These are phyloP conservation scores for Phaeotremella fagi DNA, from an alignment of 768 basidiomycete species.

Conservation along the genomic window DNA sequence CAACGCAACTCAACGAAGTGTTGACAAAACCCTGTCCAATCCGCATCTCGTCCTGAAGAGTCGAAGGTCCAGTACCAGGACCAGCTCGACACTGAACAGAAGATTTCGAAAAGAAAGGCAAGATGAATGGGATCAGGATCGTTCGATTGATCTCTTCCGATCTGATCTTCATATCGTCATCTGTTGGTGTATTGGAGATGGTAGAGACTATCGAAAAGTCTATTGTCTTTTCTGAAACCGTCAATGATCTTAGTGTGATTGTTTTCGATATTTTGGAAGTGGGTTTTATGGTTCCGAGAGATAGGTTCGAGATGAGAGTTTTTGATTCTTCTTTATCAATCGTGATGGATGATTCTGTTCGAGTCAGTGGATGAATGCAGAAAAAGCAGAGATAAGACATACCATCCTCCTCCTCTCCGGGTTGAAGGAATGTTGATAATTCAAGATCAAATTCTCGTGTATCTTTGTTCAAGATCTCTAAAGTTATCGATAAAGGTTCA, in stretches of 20 bases:
- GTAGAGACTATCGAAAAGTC: constrained; percentile 74
- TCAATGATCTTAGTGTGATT: constrained; percentile 60
- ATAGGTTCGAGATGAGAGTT: constrained; percentile 67
- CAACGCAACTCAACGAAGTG: constrained; percentile 11
- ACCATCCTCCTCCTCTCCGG: constrained; percentile 29
- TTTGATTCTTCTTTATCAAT: constrained; percentile 64
- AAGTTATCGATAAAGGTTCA: constrained; percentile 69
- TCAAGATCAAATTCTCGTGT: constrained; percentile 62
- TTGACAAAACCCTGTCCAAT: constrained; percentile 12
- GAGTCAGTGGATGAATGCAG: background rate
- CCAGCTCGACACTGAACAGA: constrained; percentile 54
- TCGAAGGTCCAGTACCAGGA: background rate
- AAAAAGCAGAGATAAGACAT: background rate
- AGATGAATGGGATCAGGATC: constrained; percentile 62
- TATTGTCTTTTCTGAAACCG: constrained; percentile 64
- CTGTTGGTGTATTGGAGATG: constrained; percentile 20
- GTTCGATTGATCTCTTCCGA: constrained; percentile 64
- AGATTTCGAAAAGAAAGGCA: constrained; percentile 58
- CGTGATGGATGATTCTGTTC: constrained; percentile 49
- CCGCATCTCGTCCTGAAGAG: background rate
- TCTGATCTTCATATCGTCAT: background rate
- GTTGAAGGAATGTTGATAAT: constrained; percentile 66
- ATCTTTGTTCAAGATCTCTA: constrained; percentile 70
- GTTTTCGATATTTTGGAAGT: constrained; percentile 60
- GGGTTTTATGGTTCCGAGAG: constrained; percentile 61